Conservation (phyloP, 768 basidiomycete genomes). For the Dioszegia crocea region DNA sequence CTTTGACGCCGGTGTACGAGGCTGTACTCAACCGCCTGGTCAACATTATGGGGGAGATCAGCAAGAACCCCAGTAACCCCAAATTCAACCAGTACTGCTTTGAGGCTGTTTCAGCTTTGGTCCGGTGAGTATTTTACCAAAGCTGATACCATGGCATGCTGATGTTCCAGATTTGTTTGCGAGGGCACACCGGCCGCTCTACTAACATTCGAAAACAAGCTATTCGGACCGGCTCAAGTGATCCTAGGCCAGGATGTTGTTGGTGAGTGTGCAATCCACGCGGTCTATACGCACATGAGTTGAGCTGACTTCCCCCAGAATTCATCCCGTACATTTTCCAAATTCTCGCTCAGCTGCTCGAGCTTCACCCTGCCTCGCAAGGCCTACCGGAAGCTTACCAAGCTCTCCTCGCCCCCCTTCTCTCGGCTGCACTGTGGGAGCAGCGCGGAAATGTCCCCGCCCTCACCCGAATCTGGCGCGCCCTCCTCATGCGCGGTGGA, state of each 20-base stretch:
- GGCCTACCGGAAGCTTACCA: constrained; percentile 70
- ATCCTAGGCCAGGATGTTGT: constrained; percentile 91
- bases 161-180: constrained; percentile 65
- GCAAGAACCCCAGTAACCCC: constrained; percentile 95
- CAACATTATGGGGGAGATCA: constrained; percentile 75
- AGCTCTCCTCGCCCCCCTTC: constrained; percentile 70
- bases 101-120: constrained; percentile 88
- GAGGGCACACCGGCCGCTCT: constrained; percentile 65
- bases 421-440: constrained; percentile 82
- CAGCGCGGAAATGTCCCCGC: constrained; percentile 93
- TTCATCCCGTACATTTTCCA: constrained; percentile 98
- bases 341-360: constrained; percentile 90
- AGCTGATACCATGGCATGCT: not conserved
- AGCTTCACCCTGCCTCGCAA: constrained; percentile 60
- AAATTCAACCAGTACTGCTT: constrained; percentile 97
- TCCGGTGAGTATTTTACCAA: constrained; percentile 57
- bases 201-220: constrained; percentile 67
- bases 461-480: constrained; percentile 78
- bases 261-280: constrained; percentile 56
- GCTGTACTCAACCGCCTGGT: constrained; percentile 69
- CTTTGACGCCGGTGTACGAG: constrained; percentile 65
- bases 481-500: constrained; percentile 72
- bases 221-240: constrained; percentile 81
- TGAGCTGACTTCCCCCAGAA: too few relatives aligned
- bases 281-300: too few relatives aligned